These are phyloP conservation scores for Alternaria ethzedia DNA, from an alignment of 2,329 filamentous ascomycete species.

Conservation along the genomic window DNA sequence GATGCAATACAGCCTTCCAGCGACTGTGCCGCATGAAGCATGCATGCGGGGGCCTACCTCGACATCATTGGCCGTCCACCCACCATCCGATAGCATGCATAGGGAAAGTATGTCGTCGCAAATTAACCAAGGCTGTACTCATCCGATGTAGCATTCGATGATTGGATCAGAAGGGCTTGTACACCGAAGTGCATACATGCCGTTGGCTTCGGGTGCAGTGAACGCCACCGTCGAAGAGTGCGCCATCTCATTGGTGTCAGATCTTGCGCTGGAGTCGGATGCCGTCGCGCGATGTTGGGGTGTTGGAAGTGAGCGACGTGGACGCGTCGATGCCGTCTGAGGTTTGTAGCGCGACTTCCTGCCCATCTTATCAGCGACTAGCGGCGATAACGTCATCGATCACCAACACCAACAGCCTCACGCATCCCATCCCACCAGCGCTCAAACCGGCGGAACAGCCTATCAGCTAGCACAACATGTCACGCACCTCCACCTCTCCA, in stretches of 20 bases:
- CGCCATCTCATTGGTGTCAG: not conserved
- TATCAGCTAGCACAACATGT: too few species aligned
- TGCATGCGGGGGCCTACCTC: not conserved
- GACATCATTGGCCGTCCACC: not conserved
- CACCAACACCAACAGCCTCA: not conserved
- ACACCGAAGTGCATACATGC: not conserved
- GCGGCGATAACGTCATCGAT: not conserved
- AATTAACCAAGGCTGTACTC: not conserved
- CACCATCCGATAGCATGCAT: not conserved
- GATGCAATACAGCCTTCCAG: not conserved
- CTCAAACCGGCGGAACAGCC: too few species aligned
- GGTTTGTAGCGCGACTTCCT: not conserved
- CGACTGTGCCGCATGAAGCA: not conserved
- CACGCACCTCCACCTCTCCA: too few species aligned
- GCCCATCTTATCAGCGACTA: not conserved
- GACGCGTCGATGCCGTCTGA: not conserved
- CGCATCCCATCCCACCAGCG: too few species aligned
- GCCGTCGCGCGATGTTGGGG: not conserved
- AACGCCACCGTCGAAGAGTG: not conserved
- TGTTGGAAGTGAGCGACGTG: not conserved
- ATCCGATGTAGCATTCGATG: not conserved
- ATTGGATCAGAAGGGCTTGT: not conserved
- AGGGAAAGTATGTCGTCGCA: not conserved
- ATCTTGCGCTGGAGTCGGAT: not conserved
- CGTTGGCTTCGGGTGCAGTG: not conserved